Evolutionary conservation across 495 filamentous ascomycete genomes (phyloP).

Genomic region (Friedmanniomyces simplex): DNA sequence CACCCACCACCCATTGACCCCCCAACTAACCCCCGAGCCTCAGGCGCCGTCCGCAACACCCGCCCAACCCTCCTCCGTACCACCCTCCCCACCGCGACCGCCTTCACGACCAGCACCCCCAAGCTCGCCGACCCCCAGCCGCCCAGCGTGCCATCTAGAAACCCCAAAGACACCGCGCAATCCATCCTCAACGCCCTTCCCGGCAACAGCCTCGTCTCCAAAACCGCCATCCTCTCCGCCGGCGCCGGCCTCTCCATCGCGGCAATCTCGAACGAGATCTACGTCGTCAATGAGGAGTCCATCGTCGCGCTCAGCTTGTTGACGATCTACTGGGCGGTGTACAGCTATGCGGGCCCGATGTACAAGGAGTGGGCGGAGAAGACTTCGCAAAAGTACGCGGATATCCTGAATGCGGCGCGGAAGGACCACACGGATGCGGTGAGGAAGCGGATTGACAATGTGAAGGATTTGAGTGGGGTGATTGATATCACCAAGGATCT

Average conservation of each 20-base stretch:
- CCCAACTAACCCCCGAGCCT: constrained; percentile 27
- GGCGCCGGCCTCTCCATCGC: constrained; percentile 79
- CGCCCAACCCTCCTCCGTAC: constrained; percentile 52
- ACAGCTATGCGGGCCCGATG: constrained; percentile 82
- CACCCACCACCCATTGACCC: background rate
- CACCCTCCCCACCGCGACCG: constrained; percentile 56
- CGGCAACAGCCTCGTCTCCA: constrained; percentile 46
- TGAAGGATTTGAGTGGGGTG: constrained; percentile 83
- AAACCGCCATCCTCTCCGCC: constrained; percentile 91
- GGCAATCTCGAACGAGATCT: constrained; percentile 98
- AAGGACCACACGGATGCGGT: constrained; percentile 92
- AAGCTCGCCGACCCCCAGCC: constrained; percentile 68
- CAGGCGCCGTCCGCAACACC: constrained; percentile 74
- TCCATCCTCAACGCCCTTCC: constrained; percentile 78
- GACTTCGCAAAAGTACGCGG: constrained; percentile 78
- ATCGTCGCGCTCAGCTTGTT: constrained; percentile 82
- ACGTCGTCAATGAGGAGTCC: constrained; percentile 96
- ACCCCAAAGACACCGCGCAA: constrained; percentile 89
- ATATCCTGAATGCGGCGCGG: constrained; percentile 84
- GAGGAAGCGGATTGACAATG: constrained; percentile 81
- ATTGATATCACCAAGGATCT: constrained; percentile 93
- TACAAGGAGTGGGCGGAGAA: constrained; percentile 86
- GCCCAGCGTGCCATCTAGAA: constrained; percentile 62
- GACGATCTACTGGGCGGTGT: constrained; percentile 78
- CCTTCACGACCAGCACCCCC: constrained; percentile 49